Evolutionary conservation across 495 filamentous ascomycete species (phyloP).

Genomic region (Podospora pseudocomata): DNA sequence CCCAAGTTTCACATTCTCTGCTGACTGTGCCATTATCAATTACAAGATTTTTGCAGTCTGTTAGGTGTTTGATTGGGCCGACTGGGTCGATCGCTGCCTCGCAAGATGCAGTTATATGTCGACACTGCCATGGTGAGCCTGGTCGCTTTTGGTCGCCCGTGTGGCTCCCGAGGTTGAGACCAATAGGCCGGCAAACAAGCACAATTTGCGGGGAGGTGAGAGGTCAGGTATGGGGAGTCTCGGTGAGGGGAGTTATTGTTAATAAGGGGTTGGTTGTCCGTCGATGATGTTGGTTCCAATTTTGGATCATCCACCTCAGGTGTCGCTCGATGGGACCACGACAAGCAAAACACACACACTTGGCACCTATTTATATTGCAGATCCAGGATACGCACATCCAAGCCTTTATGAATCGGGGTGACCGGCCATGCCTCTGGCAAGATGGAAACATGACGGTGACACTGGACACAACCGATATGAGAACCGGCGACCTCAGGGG

Average conservation of each 20-base stretch:
- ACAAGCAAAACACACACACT: too few species aligned
- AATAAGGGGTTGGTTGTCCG: background rate
- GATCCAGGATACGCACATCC: too few species aligned
- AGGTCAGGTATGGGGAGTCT: background rate
- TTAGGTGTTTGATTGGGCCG: background rate
- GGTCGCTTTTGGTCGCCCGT: background rate
- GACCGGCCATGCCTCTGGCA: too few species aligned
- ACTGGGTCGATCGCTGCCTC: background rate
- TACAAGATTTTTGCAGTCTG: background rate
- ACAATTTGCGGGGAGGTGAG: background rate
- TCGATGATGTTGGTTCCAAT: too few species aligned
- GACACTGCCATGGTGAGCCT: background rate
- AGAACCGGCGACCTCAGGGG: too few species aligned
- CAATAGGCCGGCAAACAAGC: background rate
- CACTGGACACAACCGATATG: too few species aligned
- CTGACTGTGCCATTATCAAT: background rate
- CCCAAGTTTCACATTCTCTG: background rate
- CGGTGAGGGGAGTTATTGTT: background rate
- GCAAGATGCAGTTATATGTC: background rate
- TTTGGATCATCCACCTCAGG: background rate
- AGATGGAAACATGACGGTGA: too few species aligned
- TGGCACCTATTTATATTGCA: too few species aligned
- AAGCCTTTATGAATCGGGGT: too few species aligned
- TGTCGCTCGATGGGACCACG: too few species aligned
- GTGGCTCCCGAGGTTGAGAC: background rate